Conservation (phyloP, 805 yeast genomes). For the Ogataea sp. region DNA sequence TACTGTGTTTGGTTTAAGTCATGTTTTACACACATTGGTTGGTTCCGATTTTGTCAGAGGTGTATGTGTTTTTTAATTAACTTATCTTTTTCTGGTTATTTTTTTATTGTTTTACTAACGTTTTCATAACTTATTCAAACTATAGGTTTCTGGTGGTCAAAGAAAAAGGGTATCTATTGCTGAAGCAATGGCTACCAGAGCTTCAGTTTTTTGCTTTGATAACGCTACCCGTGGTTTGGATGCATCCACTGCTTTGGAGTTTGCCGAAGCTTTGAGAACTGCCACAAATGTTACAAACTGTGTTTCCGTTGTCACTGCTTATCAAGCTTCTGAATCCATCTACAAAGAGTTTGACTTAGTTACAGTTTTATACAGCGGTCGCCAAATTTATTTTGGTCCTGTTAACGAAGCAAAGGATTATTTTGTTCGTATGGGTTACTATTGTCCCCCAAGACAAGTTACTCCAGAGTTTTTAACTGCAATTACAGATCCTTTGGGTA, state of each 20-base stretch:
- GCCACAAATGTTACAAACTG: constrained; percentile 49
- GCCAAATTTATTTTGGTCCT: constrained; percentile 53
- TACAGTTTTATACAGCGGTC: constrained; percentile 50
- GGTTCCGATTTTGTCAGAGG: constrained; percentile 64
- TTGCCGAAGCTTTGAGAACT: constrained; percentile 52
- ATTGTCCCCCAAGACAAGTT: constrained; percentile 58
- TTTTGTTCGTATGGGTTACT: constrained; percentile 57
- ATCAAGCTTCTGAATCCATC: constrained; percentile 61
- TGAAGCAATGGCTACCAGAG: constrained; percentile 49
- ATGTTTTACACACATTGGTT: constrained; percentile 53
- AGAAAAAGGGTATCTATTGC: constrained; percentile 64
- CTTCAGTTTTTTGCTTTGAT: constrained; percentile 55
- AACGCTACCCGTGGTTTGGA: constrained; percentile 66
- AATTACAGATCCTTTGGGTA: constrained; percentile 56
- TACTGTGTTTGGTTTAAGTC: constrained; percentile 52
- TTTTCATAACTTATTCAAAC: not conserved
- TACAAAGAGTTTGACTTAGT: constrained; percentile 56
- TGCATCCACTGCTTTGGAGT: constrained; percentile 65
- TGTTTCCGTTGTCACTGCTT: constrained; percentile 55
- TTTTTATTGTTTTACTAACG: constrained; percentile 2
- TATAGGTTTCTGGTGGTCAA: constrained; percentile 55
- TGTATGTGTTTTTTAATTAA: constrained; percentile 20
- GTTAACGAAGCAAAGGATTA: constrained; percentile 45
- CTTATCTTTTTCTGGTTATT: constrained; percentile 17
- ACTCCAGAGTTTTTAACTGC: constrained; percentile 65